A percentile compares a stretch with the other conserved stretches of the same genome.
Evolutionary conservation across 164 flowering plant genomes (phyloP).

Genomic region (Kingdonia uniflora): DNA sequence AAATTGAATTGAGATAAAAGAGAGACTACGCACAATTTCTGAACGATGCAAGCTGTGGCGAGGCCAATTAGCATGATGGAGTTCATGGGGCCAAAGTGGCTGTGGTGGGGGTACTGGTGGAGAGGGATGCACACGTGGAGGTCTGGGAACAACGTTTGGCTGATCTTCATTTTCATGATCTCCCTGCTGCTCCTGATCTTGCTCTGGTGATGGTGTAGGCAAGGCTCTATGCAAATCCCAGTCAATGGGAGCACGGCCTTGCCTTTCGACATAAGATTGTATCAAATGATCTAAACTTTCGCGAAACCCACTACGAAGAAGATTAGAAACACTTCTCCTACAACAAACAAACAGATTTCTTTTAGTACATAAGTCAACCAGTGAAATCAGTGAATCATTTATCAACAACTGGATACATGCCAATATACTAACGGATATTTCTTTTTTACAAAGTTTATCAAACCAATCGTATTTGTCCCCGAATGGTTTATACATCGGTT

Average conservation of each 20-base stretch:
- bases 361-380: too few relatives aligned
- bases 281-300: constrained; percentile 73
- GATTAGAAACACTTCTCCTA: constrained; percentile 92
- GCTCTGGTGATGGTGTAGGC: constrained; percentile 22
- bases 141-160: constrained; percentile 21
- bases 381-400: too few relatives aligned
- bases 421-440: too few relatives aligned
- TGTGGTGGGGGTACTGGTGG: constrained; percentile 35
- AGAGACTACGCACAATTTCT: constrained; percentile 39
- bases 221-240: constrained; percentile 56
- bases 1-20: too few relatives aligned
- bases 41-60: constrained; percentile 42
- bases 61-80: constrained; percentile 43
- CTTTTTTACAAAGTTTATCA: too few relatives aligned
- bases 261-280: constrained; percentile 84
- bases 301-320: constrained; percentile 83
- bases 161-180: constrained; percentile 40
- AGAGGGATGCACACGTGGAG: constrained; percentile 29
- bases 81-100: constrained; percentile 51
- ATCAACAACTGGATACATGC: too few relatives aligned
- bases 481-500: too few relatives aligned
- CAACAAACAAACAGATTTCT: constrained; percentile 14
- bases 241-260: constrained; percentile 41
- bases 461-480: too few relatives aligned
- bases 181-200: constrained; percentile 37